phyloP scores from a whole-genome alignment of 2,329 filamentous ascomycete genomes.

The Sporothrix schenckii region DNA sequence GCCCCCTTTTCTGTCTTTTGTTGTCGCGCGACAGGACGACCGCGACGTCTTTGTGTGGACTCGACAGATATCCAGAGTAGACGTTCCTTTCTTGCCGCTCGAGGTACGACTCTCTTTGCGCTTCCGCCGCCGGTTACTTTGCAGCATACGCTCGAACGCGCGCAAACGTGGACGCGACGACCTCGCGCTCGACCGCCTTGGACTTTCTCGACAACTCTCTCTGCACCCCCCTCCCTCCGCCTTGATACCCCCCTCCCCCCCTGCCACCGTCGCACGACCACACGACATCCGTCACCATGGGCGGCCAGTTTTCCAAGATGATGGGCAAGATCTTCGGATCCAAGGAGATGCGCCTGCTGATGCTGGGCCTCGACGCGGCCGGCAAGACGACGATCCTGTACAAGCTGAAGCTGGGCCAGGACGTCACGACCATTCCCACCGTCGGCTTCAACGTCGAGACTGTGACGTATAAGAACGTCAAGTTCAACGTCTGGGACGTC shows the following conservation, averaged over 20 bases:
- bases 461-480: slow-evolving; percentile 98
- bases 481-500: slow-evolving; percentile 99
- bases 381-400: slow-evolving; percentile 99
- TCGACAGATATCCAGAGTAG: not conserved
- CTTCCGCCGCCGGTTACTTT: too few relatives aligned
- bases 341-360: slow-evolving; percentile 97
- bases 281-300: slow-evolving; percentile 65
- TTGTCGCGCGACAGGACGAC: not conserved
- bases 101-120: not conserved
- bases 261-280: not conserved
- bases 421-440: slow-evolving; percentile 96
- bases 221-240: not conserved
- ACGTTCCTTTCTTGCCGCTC: not conserved
- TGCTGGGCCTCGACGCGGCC: slow-evolving; percentile 96
- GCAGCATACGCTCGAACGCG: not conserved
- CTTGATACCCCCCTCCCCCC: not conserved
- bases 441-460: slow-evolving; percentile 99
- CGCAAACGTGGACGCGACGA: not conserved
- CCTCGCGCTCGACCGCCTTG: not conserved
- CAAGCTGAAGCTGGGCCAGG: slow-evolving; percentile 97
- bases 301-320: slow-evolving; percentile 90
- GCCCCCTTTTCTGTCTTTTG: not conserved
- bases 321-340: slow-evolving; percentile 99
- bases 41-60: not conserved
- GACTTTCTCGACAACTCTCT: not conserved